Evolutionary conservation across 768 basidiomycete species (phyloP).

Genomic region (Auriscalpium vulgare): DNA sequence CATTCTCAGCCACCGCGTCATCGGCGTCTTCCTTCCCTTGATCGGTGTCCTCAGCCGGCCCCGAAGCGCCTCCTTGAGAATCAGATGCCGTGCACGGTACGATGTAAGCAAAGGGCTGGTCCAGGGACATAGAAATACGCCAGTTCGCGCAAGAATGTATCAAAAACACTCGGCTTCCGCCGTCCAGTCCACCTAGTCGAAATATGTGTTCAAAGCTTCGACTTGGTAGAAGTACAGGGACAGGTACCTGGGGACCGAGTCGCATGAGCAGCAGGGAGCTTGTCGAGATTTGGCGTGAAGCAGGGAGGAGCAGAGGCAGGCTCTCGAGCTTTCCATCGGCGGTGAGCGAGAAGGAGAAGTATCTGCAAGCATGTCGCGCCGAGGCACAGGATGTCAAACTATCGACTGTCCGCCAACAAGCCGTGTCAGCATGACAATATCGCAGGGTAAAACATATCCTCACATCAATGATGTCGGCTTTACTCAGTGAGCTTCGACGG

Average conservation of each 20-base stretch:
- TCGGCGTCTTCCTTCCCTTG: slow-evolving; percentile 19
- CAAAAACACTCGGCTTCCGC: slow-evolving; percentile 81
- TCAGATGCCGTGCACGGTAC: slow-evolving; percentile 12
- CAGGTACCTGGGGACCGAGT: slow-evolving; percentile 76
- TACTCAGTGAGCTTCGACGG: slow-evolving; percentile 42
- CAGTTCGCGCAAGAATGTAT: slow-evolving; percentile 77
- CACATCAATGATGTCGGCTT: slow-evolving; percentile 66
- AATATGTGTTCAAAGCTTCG: slow-evolving; percentile 1
- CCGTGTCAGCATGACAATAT: neutral
- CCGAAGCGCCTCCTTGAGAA: neutral
- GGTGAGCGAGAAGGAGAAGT: slow-evolving; percentile 76
- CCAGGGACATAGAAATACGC: slow-evolving; percentile 86
- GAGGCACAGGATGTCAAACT: slow-evolving; percentile 39
- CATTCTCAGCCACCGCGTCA: slow-evolving; percentile 58
- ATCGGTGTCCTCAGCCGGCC: slow-evolving; percentile 1
- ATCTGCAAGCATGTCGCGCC: slow-evolving; percentile 81
- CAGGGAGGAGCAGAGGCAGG: slow-evolving; percentile 75
- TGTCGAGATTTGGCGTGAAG: slow-evolving; percentile 86
- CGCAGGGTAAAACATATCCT: slow-evolving; percentile 15
- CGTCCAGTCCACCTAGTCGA: slow-evolving; percentile 75
- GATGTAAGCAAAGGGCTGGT: slow-evolving; percentile 21
- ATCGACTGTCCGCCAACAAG: slow-evolving; percentile 43
- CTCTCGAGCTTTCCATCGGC: slow-evolving; percentile 60
- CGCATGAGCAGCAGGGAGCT: slow-evolving; percentile 86
- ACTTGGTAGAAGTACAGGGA: neutral